phyloP scores from a whole-genome alignment of 2,329 filamentous ascomycete genomes.

The Pestalotiopsis fici region DNA sequence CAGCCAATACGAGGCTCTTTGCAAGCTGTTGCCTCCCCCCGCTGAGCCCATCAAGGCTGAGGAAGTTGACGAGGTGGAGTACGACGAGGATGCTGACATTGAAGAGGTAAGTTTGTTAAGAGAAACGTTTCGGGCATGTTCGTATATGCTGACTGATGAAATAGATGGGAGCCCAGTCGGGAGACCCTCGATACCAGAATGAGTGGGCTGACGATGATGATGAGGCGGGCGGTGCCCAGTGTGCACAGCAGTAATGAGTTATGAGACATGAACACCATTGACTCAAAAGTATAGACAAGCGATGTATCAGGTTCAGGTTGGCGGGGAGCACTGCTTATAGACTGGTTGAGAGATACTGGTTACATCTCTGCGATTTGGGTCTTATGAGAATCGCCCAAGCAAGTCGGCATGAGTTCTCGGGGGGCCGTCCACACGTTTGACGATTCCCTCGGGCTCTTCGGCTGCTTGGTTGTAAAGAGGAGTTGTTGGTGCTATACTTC shows the following conservation, averaged over 20 bases:
- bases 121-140: not conserved
- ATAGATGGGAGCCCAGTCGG: slow-evolving; percentile 72
- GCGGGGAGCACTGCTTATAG: not conserved
- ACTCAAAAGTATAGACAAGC: slow-evolving; percentile 15
- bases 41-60: slow-evolving; percentile 65
- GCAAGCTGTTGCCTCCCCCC: slow-evolving; percentile 73
- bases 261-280: slow-evolving; percentile 26
- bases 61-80: slow-evolving; percentile 84
- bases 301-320: slow-evolving; percentile 3
- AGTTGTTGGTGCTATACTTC: not conserved
- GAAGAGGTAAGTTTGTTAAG: slow-evolving; percentile 62
- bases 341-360: not conserved
- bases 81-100: slow-evolving; percentile 79
- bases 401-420: not conserved
- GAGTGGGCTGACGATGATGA: slow-evolving; percentile 75
- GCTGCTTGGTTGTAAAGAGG: not conserved
- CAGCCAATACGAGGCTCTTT: slow-evolving; percentile 68
- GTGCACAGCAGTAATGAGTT: slow-evolving; percentile 66
- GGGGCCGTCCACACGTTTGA: not conserved
- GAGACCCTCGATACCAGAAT: slow-evolving; percentile 64
- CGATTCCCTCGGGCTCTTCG: not conserved
- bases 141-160: slow-evolving; percentile 24
- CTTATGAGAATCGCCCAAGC: not conserved
- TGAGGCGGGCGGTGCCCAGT: slow-evolving; percentile 67
- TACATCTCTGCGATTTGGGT: not conserved